Base-by-base conservation (phyloP, 2,329 filamentous ascomycete species). In the Penicillium sp. region DNA sequence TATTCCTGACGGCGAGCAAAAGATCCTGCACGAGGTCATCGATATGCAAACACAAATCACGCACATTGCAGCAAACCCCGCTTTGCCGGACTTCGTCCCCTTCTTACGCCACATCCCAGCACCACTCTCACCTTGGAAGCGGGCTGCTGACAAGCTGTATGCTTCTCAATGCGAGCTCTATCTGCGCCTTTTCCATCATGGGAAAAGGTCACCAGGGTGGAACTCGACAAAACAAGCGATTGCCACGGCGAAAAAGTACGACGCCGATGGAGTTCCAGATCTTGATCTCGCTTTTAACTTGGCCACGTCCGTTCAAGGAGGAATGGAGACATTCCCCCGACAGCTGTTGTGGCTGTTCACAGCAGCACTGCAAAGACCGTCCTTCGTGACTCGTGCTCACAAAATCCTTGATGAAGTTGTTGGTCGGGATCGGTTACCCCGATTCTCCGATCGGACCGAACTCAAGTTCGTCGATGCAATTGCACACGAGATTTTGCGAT, bases 311-410 rank as follows among this genome's bases (percentile, higher is more conserved):
- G 77, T 81, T 54, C 79, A 79, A 24, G 79, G 78, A 16, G 75
- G 79, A 18, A 80, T 74, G 44, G 79, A 82, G 61, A 82, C 79
- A 0, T 81, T 77, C 0, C 77, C 78, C 0, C 77, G 76, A 8
- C 79, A 79, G 0, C 67, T 81, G 22, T 76, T 78, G 55, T 77
- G 76, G 44, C 75, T 75, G 65, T 79, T 84, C 68, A 47, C 83
- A 58, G 61, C 82, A 55, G 48, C 82, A 60, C 52, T 77, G 71
- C 58, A 78, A 59, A 73, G 78, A 44, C 78, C 77, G 0, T 67
- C 75, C 11, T 71, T 73, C 2, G 65, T 80, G 9, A 29, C 50
- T 0, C 70, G 71, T 13, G 77, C 76, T 0, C 74, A 79, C 6
- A 61, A 59, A 7, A 52, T 68, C 22, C 63, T 76, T 9, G 73